Evolutionary conservation across 2,329 filamentous ascomycete genomes (phyloP).

Genomic region (Fusarium sp.): DNA sequence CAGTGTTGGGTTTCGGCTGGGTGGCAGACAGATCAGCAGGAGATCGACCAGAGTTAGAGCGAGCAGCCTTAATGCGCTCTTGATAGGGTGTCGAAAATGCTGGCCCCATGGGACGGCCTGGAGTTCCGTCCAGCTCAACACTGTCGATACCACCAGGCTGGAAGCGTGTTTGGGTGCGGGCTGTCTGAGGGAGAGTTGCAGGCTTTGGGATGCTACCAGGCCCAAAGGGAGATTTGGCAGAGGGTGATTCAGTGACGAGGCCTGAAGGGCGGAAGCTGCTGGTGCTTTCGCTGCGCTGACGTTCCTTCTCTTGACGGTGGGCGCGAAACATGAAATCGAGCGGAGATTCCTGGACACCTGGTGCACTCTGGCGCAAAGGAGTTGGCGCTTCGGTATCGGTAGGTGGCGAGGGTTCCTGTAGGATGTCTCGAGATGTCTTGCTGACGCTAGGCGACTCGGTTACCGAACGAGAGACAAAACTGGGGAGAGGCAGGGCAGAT

Average conservation of each 20-base stretch:
- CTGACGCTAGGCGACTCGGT: slow-evolving; percentile 65
- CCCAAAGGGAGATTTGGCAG: slow-evolving; percentile 50
- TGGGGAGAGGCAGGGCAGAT: slow-evolving; percentile 88
- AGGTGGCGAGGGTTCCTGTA: slow-evolving; percentile 60
- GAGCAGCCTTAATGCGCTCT: slow-evolving; percentile 67
- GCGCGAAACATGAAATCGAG: slow-evolving; percentile 92
- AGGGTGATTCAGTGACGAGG: slow-evolving; percentile 62
- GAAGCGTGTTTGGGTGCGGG: slow-evolving; percentile 37
- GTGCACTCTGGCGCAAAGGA: slow-evolving; percentile 50
- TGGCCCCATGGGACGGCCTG: slow-evolving; percentile 65
- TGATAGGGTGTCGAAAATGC: slow-evolving; percentile 74
- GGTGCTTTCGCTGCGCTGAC: slow-evolving; percentile 63
- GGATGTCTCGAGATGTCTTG: slow-evolving; percentile 48
- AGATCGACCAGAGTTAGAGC: slow-evolving; percentile 45
- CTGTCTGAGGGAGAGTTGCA: slow-evolving; percentile 38
- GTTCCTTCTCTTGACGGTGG: slow-evolving; percentile 79
- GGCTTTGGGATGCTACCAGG: slow-evolving; percentile 32
- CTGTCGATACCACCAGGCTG: slow-evolving; percentile 40
- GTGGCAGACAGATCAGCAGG: slow-evolving; percentile 17
- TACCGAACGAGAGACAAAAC: slow-evolving; percentile 80
- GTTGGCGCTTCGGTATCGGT: slow-evolving; percentile 62
- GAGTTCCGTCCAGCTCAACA: slow-evolving; percentile 70
- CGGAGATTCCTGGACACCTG: slow-evolving; percentile 70
- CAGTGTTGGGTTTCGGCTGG: slow-evolving; percentile 11
- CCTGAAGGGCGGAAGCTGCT: slow-evolving; percentile 53